Evolutionary conservation across 2,329 filamentous ascomycete species (phyloP).

Genomic region (Neoascochyta sp.): DNA sequence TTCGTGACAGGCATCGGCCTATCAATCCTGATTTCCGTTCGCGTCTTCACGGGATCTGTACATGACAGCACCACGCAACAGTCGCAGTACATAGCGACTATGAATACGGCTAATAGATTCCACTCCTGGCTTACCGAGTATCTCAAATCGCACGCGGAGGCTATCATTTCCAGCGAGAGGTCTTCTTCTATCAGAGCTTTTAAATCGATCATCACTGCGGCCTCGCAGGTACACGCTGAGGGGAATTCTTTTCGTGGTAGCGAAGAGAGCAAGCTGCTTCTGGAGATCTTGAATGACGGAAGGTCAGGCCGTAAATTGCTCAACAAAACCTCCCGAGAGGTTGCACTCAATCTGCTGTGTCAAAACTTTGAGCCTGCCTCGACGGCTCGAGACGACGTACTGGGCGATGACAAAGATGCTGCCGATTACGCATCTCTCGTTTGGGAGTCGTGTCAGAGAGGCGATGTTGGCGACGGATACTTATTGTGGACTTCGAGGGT

Average conservation of each 20-base stretch:
- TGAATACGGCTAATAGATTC: constrained; percentile 71
- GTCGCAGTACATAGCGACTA: constrained; percentile 72
- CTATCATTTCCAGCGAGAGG: constrained; percentile 15
- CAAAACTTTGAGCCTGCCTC: constrained; percentile 64
- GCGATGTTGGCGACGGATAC: constrained; percentile 63
- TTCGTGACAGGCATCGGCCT: constrained; percentile 80
- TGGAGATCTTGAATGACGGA: constrained; percentile 76
- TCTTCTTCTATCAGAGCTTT: constrained; percentile 52
- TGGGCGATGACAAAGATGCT: constrained; percentile 65
- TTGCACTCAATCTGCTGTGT: constrained; percentile 71
- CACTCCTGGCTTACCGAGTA: constrained; percentile 74
- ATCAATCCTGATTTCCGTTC: constrained; percentile 73
- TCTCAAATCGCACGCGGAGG: constrained; percentile 52
- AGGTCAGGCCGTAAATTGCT: constrained; percentile 61
- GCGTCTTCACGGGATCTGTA: constrained; percentile 68
- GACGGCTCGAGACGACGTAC: constrained; percentile 60
- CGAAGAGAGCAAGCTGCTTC: constrained; percentile 73
- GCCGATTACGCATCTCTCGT: constrained; percentile 61
- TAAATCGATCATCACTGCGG: constrained; percentile 63
- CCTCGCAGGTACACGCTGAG: constrained; percentile 61
- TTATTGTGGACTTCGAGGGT: constrained; percentile 81
- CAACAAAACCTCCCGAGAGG: constrained; percentile 63
- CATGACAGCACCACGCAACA: constrained; percentile 81
- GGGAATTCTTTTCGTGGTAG: constrained; percentile 68
- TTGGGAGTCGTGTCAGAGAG: constrained; percentile 71